Evolutionary conservation across 768 basidiomycete species (phyloP).

Genomic region (Boletus speciosus): DNA sequence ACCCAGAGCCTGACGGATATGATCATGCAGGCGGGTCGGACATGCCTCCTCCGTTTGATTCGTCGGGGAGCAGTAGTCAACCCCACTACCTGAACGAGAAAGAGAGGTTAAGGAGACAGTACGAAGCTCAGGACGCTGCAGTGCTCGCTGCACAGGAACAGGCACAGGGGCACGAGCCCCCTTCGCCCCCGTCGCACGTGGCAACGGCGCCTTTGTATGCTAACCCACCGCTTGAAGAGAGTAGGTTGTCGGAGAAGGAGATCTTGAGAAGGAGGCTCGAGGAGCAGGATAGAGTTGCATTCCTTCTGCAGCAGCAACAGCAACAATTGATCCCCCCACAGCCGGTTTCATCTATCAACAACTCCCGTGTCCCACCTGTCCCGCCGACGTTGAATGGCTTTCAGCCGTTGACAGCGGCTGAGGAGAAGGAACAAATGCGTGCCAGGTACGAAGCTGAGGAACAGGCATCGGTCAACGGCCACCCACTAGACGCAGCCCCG

Average conservation of each 20-base stretch:
- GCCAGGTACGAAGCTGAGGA: constrained; percentile 65
- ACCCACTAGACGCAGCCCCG: not conserved
- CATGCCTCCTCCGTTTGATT: constrained; percentile 55
- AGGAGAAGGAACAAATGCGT: constrained; percentile 71
- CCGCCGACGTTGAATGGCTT: constrained; percentile 24
- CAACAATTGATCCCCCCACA: constrained; percentile 9
- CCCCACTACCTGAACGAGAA: constrained; percentile 56
- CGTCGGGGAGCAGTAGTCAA: constrained; percentile 34
- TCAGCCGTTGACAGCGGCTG: constrained; percentile 58
- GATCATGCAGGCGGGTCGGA: constrained; percentile 27
- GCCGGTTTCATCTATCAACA: constrained; percentile 27
- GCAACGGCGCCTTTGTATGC: constrained; percentile 23
- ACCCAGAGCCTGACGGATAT: constrained; percentile 38
- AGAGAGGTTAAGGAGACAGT: constrained; percentile 59
- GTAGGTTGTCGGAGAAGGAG: constrained; percentile 52
- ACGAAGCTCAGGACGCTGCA: constrained; percentile 65
- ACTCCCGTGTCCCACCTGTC: constrained; percentile 29
- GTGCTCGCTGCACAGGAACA: constrained; percentile 32
- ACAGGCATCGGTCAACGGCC: constrained; percentile 25
- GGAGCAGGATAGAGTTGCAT: constrained; percentile 46
- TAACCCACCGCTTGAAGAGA: constrained; percentile 20
- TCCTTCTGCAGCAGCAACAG: constrained; percentile 19
- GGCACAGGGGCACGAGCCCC: constrained; percentile 11
- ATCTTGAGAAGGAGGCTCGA: constrained; percentile 52
- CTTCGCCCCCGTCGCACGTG: constrained; percentile 16